Conservation (phyloP, 129 eudicot species). For the Mikania micrantha region DNA sequence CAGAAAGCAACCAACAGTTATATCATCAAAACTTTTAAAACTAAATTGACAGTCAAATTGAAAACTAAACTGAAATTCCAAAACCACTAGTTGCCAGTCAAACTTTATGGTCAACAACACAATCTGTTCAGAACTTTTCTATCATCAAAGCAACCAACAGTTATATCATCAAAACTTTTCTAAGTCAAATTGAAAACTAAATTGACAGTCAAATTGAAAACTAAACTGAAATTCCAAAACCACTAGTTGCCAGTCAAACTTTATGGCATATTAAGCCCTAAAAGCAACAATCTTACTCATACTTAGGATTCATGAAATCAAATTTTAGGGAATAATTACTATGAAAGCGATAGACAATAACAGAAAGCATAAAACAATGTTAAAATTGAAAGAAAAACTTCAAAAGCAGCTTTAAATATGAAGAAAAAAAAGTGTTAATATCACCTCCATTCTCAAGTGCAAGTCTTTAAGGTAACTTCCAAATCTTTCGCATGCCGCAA, state of each 20-base stretch:
- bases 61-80: slow-evolving; percentile 12
- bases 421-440: too few relatives aligned
- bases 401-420: too few relatives aligned
- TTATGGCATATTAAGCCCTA: slow-evolving; percentile 14
- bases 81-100: slow-evolving; percentile 11
- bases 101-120: slow-evolving; percentile 14
- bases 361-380: too few relatives aligned
- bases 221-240: slow-evolving; percentile 11
- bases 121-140: slow-evolving; percentile 14
- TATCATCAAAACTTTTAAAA: slow-evolving; percentile 16
- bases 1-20: slow-evolving; percentile 22
- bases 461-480: too few relatives aligned
- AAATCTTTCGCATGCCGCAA: too few relatives aligned
- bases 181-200: slow-evolving; percentile 16
- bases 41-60: not conserved
- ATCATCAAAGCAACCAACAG: slow-evolving; percentile 23
- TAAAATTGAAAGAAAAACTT: too few relatives aligned
- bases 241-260: slow-evolving; percentile 8
- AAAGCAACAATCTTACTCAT: slow-evolving; percentile 14
- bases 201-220: slow-evolving; percentile 21
- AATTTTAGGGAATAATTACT: slow-evolving; percentile 11
- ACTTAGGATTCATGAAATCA: slow-evolving; percentile 19
- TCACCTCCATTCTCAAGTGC: too few relatives aligned
- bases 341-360: too few relatives aligned
- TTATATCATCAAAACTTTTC: slow-evolving; percentile 15